Conservation (phyloP, 257 asterid species). For the Petunia axillaris region DNA sequence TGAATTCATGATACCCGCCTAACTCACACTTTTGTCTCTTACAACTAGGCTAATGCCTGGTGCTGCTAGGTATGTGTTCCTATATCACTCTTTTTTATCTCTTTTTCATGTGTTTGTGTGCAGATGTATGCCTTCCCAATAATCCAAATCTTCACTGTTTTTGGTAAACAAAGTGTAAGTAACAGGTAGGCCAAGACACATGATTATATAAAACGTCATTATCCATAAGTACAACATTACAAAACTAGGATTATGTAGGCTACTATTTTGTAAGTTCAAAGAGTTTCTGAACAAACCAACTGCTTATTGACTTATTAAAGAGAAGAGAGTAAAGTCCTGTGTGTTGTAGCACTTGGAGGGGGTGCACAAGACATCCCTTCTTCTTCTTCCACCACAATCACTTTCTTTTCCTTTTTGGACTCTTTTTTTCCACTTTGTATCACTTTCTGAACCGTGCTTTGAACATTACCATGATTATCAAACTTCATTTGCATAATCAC, state of each 20-base stretch:
- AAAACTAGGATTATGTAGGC: not conserved
- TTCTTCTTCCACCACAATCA: conserved; percentile 16
- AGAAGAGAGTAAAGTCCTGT: conserved; percentile 44
- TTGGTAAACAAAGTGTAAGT: not conserved
- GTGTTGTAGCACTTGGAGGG: conserved; percentile 27
- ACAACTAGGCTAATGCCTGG: too few relatives aligned
- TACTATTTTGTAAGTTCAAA: not conserved
- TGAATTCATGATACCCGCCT: too few relatives aligned
- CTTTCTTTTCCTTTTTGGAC: conserved; percentile 4
- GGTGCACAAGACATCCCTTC: conserved; percentile 28
- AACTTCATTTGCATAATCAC: conserved; percentile 52
- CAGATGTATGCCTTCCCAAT: not conserved
- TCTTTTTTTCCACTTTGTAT: conserved; percentile 18
- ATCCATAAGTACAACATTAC: not conserved
- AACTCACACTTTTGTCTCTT: too few relatives aligned
- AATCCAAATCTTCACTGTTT: conserved; percentile 8
- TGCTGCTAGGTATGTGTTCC: too few relatives aligned
- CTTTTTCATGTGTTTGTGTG: conserved; percentile 13
- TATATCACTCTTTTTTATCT: not conserved
- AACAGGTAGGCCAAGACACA: not conserved
- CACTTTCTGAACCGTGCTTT: conserved; percentile 16
- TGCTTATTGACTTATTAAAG: conserved; percentile 21
- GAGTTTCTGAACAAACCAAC: conserved; percentile 21
- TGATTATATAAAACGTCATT: not conserved
- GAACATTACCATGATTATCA: conserved; percentile 26